phyloP scores from a whole-genome alignment of 2,329 filamentous ascomycete species.

The Stemphylium vesicarium region DNA sequence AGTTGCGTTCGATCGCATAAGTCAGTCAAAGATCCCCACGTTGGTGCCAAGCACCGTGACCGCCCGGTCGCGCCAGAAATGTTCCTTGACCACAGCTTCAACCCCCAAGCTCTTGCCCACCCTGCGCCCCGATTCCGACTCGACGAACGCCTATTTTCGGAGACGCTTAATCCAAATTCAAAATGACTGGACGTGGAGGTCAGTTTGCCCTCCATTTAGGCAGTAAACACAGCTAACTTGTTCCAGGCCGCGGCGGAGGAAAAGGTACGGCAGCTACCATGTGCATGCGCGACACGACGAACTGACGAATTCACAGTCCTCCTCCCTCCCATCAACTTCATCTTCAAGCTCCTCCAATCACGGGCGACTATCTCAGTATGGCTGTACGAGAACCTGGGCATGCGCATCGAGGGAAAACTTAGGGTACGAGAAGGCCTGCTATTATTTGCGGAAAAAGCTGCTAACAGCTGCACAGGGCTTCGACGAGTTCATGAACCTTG shows the following conservation, averaged over 20 bases:
- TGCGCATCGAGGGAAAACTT: conserved; percentile 96
- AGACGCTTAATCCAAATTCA: conserved; percentile 10
- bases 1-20: conserved; percentile 30
- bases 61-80: conserved; percentile 30
- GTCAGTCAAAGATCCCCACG: conserved; percentile 33
- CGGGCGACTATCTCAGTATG: conserved; percentile 90
- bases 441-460: not conserved
- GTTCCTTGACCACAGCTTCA: conserved; percentile 30
- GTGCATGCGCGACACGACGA: conserved; percentile 10
- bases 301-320: conserved; percentile 58
- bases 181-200: conserved; percentile 45
- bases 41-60: conserved; percentile 36
- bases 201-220: conserved; percentile 13
- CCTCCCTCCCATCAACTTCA: conserved; percentile 82
- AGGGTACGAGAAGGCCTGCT: conserved; percentile 64
- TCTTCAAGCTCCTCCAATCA: conserved; percentile 88
- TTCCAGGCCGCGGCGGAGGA: conserved; percentile 62
- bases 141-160: conserved; percentile 4
- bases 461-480: conserved; percentile 71
- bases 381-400: conserved; percentile 94
- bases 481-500: conserved; percentile 99
- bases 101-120: conserved; percentile 22
- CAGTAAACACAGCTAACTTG: conserved; percentile 30
- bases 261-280: conserved; percentile 38
- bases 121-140: conserved; percentile 11